Evolutionary conservation across 129 eudicot species (phyloP).

Genomic region (Arctium lappa): DNA sequence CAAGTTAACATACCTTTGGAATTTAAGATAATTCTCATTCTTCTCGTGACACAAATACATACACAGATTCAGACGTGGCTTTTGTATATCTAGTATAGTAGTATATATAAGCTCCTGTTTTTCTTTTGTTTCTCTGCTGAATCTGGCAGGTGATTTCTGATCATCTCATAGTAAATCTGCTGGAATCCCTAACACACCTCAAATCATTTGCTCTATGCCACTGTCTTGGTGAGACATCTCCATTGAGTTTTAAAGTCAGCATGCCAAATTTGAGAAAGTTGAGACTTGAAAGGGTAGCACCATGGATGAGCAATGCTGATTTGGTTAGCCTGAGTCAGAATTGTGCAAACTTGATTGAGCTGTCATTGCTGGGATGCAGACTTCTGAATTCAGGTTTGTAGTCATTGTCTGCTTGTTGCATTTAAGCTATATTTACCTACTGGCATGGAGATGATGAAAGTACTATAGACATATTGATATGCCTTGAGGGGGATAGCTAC

Average conservation of each 20-base stretch:
- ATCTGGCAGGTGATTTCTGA: conserved; percentile 71
- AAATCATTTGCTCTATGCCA: conserved; percentile 59
- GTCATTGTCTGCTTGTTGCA: not conserved
- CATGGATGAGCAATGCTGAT: conserved; percentile 78
- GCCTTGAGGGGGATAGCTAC: not conserved
- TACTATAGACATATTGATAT: not conserved
- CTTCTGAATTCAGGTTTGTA: conserved; percentile 68
- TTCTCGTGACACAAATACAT: not conserved
- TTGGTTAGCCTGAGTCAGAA: conserved; percentile 53
- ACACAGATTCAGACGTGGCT: not conserved
- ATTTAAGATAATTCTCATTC: not conserved
- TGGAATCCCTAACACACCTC: conserved; percentile 45
- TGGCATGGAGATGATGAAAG: not conserved
- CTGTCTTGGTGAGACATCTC: conserved; percentile 83
- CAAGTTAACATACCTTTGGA: not conserved
- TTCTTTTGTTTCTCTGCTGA: conserved; percentile 2
- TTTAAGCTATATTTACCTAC: not conserved
- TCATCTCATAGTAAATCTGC: conserved; percentile 38
- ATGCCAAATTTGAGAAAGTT: conserved; percentile 68
- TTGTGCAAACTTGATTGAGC: conserved; percentile 53
- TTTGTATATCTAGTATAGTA: not conserved
- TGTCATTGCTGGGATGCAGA: conserved; percentile 75
- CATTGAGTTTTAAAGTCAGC: conserved; percentile 38
- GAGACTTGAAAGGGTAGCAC: conserved; percentile 86
- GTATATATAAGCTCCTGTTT: not conserved